Conservation (phyloP, 768 basidiomycete species). For the Cantharellus anzutake region DNA sequence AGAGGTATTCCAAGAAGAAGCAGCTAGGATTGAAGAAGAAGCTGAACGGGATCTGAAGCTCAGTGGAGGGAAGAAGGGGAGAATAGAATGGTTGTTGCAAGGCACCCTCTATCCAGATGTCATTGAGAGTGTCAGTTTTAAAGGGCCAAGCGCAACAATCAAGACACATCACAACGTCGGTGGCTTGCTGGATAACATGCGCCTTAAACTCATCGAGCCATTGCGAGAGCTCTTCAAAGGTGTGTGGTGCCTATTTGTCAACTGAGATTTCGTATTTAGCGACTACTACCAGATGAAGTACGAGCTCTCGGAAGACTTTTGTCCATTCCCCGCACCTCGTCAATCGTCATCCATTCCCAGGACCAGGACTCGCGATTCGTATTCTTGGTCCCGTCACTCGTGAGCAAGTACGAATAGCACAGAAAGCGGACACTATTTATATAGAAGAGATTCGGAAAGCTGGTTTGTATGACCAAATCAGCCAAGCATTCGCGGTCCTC, state of each 20-base stretch:
- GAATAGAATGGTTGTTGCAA: slow-evolving; percentile 92
- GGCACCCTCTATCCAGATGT: slow-evolving; percentile 98
- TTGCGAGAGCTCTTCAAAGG: slow-evolving; percentile 97
- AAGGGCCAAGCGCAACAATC: slow-evolving; percentile 96
- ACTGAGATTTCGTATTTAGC: background rate
- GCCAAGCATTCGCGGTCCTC: slow-evolving; percentile 91
- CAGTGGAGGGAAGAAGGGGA: slow-evolving; percentile 57
- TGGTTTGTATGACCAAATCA: slow-evolving; percentile 78
- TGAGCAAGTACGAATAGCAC: slow-evolving; percentile 78
- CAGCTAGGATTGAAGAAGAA: slow-evolving; percentile 64
- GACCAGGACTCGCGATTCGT: slow-evolving; percentile 93
- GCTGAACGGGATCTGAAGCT: slow-evolving; percentile 56
- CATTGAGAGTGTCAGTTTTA: slow-evolving; percentile 98
- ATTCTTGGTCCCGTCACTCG: slow-evolving; percentile 91
- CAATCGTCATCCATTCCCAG: slow-evolving; percentile 95
- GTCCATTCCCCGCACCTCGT: slow-evolving; percentile 85
- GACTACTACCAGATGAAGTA: slow-evolving; percentile 59
- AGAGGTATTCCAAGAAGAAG: slow-evolving; percentile 91
- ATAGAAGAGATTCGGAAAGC: slow-evolving; percentile 95
- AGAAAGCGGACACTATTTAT: slow-evolving; percentile 87
- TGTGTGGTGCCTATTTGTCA: slow-evolving; percentile 19
- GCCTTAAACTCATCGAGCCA: slow-evolving; percentile 95
- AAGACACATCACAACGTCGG: slow-evolving; percentile 92
- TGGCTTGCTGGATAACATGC: slow-evolving; percentile 91
- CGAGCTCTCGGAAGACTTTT: slow-evolving; percentile 81